Percentiles rank a stretch among this genome's conserved stretches.
Evolutionary conservation across 192 early-diverging fungal genomes (phyloP).

Genomic region (Linnemannia elongata): DNA sequence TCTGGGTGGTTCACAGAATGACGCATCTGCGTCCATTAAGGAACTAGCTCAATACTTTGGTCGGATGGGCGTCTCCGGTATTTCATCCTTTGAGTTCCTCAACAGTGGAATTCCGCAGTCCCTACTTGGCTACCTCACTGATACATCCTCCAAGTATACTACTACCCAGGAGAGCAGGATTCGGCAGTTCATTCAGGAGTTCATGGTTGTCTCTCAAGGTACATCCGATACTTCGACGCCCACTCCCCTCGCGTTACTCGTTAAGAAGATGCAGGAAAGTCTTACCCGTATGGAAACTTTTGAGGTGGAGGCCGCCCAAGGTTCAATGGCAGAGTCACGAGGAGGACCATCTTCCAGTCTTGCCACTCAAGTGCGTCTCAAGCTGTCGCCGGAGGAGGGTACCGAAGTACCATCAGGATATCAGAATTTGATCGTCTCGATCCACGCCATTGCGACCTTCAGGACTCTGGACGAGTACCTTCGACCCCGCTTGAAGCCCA

Average conservation of each 20-base stretch:
- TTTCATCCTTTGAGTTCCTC: constrained; percentile 85
- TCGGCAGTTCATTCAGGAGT: constrained; percentile 50
- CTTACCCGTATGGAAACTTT: constrained; percentile 79
- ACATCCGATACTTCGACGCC: background rate
- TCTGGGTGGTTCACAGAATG: constrained; percentile 7
- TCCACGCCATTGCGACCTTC: constrained; percentile 91
- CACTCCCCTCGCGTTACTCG: constrained; percentile 62
- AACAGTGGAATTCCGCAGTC: constrained; percentile 80
- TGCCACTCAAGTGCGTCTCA: constrained; percentile 81
- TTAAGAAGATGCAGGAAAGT: constrained; percentile 78
- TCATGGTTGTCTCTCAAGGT: constrained; percentile 22
- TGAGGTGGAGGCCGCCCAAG: constrained; percentile 65
- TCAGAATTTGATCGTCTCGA: constrained; percentile 74
- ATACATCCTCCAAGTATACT: background rate
- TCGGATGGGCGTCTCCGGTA: constrained; percentile 53
- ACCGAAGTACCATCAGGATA: constrained; percentile 63
- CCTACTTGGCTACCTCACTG: constrained; percentile 66
- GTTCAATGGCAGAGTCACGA: constrained; percentile 35
- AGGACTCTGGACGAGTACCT: constrained; percentile 86
- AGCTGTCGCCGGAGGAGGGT: constrained; percentile 65
- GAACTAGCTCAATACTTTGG: constrained; percentile 40
- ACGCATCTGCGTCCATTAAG: constrained; percentile 20
- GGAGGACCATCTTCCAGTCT: constrained; percentile 74
- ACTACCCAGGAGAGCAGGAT: constrained; percentile 46
- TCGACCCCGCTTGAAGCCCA: constrained; percentile 68